phyloP scores from a whole-genome alignment of 441 rosid genomes.

The Pelargonium cotyledonis region DNA sequence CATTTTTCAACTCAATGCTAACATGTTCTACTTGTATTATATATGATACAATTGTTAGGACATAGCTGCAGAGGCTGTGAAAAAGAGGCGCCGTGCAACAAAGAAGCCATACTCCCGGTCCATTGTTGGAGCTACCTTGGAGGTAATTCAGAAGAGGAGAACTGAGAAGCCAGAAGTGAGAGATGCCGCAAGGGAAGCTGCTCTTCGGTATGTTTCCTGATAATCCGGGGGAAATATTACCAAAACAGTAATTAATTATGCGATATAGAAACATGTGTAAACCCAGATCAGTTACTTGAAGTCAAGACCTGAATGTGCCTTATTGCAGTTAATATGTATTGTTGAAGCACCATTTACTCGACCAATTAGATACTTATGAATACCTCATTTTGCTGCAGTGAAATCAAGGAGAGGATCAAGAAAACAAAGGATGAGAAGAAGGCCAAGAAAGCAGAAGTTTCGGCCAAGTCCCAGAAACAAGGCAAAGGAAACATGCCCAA shows the following conservation, averaged over 20 bases:
- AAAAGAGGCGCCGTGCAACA: conserved; percentile 9
- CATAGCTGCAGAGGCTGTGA: conserved; percentile 12
- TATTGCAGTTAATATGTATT: too few relatives aligned
- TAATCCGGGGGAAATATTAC: too few relatives aligned
- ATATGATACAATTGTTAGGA: neutral
- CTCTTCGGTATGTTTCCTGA: conserved; percentile 8
- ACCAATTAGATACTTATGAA: too few relatives aligned
- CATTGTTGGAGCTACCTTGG: conserved; percentile 12
- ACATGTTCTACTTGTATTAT: too few relatives aligned
- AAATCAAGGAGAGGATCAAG: conserved; percentile 14
- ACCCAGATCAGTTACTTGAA: too few relatives aligned
- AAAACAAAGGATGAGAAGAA: conserved; percentile 12
- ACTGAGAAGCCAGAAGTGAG: conserved; percentile 10
- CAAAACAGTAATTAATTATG: too few relatives aligned
- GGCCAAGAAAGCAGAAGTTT: conserved; percentile 5
- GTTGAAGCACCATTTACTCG: too few relatives aligned
- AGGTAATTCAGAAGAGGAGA: conserved; percentile 6
- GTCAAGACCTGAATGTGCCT: neutral
- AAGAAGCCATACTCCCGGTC: conserved; percentile 10
- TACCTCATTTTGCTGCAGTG: neutral
- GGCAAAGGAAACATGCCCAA: conserved; percentile 2
- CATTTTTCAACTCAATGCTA: neutral
- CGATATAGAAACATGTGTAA: too few relatives aligned
- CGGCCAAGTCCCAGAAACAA: conserved; percentile 8
- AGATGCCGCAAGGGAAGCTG: conserved; percentile 4